phyloP scores from a whole-genome alignment of 768 basidiomycete species.

The Lactifluus pinguis region DNA sequence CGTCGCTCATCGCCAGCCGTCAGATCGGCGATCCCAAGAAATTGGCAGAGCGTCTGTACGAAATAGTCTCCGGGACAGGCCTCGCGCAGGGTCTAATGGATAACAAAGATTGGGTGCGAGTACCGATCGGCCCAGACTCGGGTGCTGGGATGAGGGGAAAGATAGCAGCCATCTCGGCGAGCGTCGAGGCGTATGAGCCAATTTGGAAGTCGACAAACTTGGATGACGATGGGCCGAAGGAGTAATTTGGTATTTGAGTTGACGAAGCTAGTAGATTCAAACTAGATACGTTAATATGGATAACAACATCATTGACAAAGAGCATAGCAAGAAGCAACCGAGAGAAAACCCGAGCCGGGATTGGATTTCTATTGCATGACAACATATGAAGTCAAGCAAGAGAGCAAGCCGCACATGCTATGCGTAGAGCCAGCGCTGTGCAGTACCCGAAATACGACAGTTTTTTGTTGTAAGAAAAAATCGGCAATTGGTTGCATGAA shows the following conservation, averaged over 20 bases:
- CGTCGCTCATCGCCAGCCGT: slow-evolving; percentile 1
- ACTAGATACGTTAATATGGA: background rate
- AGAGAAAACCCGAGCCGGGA: slow-evolving; percentile 18
- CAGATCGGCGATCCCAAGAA: slow-evolving; percentile 24
- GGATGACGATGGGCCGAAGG: background rate
- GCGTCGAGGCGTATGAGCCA: slow-evolving; percentile 20
- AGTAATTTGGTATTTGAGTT: background rate
- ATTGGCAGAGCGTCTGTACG: slow-evolving; percentile 20
- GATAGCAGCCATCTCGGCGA: slow-evolving; percentile 15
- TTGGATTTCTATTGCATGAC: slow-evolving; percentile 18
- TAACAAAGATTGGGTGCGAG: slow-evolving; percentile 16
- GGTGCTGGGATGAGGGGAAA: slow-evolving; percentile 19
- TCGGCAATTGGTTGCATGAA: background rate
- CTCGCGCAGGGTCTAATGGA: slow-evolving; percentile 14
- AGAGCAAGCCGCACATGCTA: background rate
- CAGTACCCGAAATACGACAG: slow-evolving; percentile 46
- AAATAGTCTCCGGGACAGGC: slow-evolving; percentile 22
- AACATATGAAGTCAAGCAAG: background rate
- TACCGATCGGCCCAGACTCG: slow-evolving; percentile 23
- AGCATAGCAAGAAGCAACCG: background rate
- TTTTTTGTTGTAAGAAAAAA: slow-evolving; percentile 36
- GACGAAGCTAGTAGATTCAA: background rate
- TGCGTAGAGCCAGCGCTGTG: slow-evolving; percentile 52
- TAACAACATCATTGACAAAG: too few species aligned
- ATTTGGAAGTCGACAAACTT: slow-evolving; percentile 5